Evolutionary conservation across 2,329 filamentous ascomycete species (phyloP), one percentile per base, ranked within the genome.

Genomic region (Fusarium sacchari): DNA sequence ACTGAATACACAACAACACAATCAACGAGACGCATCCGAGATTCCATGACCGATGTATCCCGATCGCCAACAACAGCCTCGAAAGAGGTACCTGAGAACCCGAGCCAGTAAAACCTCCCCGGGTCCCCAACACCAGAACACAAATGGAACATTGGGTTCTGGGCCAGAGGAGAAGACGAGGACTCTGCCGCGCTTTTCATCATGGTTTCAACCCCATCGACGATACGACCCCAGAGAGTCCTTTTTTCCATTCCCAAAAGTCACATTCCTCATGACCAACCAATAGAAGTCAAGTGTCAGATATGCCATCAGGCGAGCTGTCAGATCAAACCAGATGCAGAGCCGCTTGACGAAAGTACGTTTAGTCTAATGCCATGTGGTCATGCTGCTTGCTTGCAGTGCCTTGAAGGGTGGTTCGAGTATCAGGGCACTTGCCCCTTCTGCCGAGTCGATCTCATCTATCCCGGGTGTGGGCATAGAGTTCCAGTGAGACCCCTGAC

Each of bases 351-450:
- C 26, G 62, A 77, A 37, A 69, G 62, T 15, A 73, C 71, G 3
- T 77, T 82, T 3, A 67, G 73, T 7, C 79, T 83, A 3, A 66
- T 83, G 30, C 80, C 83, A 1, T 83, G 82, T 43, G 82, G 81
- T 0, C 83, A 85, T 59, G 66, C 80, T 9, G 80, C 71, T 8
- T 81, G 82, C 56, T 49, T 66, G 9, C 22, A 14, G 5, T 84
- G 82, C 44, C 57, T 83, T 22, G 42, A 62, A 6, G 40, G 24
- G 5, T 83, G 82, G 80, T 50, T 82, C 11, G 30, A 34, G 1
- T 37, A 32, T 2, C 59, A 80, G 39, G 37, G 62, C 7, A 69
- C 55, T 15, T 84, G 83, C 55, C 83, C 81, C 3, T 82, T 83
- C 64, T 84, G 82, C 61, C 77, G 81, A 24, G 43, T 67, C 15